Base-by-base conservation (phyloP, 2,329 filamentous ascomycete genomes). In the Apiospora rasikravindrae region DNA sequence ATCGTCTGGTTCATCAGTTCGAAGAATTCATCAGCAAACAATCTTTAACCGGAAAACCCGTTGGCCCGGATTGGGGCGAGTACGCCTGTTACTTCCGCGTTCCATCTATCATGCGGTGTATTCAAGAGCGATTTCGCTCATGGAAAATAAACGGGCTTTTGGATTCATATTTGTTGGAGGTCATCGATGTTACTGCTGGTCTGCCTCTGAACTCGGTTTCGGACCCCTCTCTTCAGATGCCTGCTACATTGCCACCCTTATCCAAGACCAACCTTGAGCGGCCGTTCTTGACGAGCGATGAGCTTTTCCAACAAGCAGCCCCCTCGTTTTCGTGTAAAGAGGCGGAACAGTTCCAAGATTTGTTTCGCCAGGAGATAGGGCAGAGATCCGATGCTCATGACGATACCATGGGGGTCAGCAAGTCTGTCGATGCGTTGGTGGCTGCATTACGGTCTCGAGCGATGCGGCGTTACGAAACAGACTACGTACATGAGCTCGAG, bases 401-500 rank as follows among this genome's bases (percentile, higher is more conserved):
- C 6, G 22, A 51, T 24, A n/a, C n/a, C n/a, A 24, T 24, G n/a
- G 47, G 47, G 22, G 47, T 24, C n/a, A 24, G n/a, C 22, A 51
- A 51, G n/a, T 24, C 47, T 51, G 47, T 24, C 22, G 47, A 51
- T n/a, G 47, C 47, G 47, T 51, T 51, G 47, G 22, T 51, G 47
- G 47, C 47, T n/a, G 22, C 22, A 14, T 49, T 74, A 29, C n/a
- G 69, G 29, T 42, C 44, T 19, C 49, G 53, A 45, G 69, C 73
- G 7, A 61, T 26, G 13, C 61, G 45, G 22, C 44, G 14, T n/a
- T 71, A 73, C 40, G 71, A 74, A 47, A 69, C 69, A n/a, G 61
- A 69, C n/a, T 74, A 74, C 53, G 68, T 72, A n/a, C 37, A 44
- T 22, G 70, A 73, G 14, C 69, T 74, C 19, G 51, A 57, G 69